A percentile compares a stretch with the other conserved stretches of the same genome.
phyloP scores from a whole-genome alignment of 2,329 filamentous ascomycete species.

The Emergomyces orientalis region DNA sequence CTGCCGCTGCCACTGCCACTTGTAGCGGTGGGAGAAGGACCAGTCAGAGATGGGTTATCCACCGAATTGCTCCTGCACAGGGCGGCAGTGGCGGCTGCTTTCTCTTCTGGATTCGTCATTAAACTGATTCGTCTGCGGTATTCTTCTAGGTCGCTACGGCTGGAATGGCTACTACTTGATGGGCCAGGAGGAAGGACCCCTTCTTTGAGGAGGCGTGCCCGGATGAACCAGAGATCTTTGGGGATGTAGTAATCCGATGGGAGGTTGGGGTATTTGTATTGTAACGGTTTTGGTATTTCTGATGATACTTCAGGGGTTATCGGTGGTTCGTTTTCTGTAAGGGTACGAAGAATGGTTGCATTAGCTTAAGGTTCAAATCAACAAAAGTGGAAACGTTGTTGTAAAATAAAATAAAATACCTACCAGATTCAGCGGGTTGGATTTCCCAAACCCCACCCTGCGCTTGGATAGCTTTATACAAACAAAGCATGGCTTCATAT shows the following conservation, averaged over 20 bases:
- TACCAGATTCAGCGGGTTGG: conserved; percentile 36
- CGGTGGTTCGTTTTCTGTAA: conserved; percentile 28
- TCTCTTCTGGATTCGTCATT: conserved; percentile 27
- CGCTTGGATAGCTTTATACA: conserved; percentile 82
- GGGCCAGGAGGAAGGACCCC: conserved; percentile 53
- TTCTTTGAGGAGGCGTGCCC: conserved; percentile 77
- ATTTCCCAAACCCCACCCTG: conserved; percentile 82
- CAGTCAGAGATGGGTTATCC: conserved; percentile 25
- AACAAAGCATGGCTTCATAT: conserved; percentile 86
- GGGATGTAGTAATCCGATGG: conserved; percentile 67
- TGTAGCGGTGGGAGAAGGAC: conserved; percentile 26
- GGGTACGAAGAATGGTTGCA: conserved; percentile 13
- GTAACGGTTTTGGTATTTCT: conserved; percentile 32
- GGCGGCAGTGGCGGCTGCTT: conserved; percentile 19
- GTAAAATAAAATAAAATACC: conserved; percentile 9
- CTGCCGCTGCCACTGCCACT: conserved; percentile 17
- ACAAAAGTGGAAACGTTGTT: background rate
- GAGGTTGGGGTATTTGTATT: conserved; percentile 37
- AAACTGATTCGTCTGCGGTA: conserved; percentile 32
- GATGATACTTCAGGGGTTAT: conserved; percentile 26
- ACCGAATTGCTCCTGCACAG: conserved; percentile 13
- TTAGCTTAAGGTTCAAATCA: conserved; percentile 2
- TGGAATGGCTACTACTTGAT: conserved; percentile 31
- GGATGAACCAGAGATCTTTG: conserved; percentile 89
- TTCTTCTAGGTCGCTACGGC: conserved; percentile 35